These are phyloP conservation scores for Phyllosticta paracitricarpa DNA, from an alignment of 2,329 filamentous ascomycete species.

Conservation along the genomic window DNA sequence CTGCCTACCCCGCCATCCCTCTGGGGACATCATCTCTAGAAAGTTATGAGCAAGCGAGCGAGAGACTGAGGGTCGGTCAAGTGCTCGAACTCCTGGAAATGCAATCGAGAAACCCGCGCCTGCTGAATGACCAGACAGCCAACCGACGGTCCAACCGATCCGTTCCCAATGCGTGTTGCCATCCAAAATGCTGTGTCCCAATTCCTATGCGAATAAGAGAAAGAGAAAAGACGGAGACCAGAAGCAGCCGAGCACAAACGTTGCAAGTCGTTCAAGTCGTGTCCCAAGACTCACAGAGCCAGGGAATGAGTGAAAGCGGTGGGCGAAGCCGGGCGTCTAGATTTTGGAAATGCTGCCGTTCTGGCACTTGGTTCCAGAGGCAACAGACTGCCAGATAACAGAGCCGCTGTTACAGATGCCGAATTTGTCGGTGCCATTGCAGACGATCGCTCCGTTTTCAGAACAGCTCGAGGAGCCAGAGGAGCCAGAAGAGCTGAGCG, in stretches of 20 bases:
- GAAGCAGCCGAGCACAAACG: neutral
- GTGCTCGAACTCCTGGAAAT: neutral
- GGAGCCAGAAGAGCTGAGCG: neutral
- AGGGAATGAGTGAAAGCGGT: neutral
- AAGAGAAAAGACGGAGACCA: neutral
- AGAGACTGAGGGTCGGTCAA: neutral
- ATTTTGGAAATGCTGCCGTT: slow-evolving; percentile 21
- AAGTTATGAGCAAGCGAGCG: neutral
- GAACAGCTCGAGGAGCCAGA: neutral
- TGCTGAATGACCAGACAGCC: neutral
- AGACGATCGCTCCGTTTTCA: slow-evolving; percentile 11
- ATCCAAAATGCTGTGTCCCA: neutral
- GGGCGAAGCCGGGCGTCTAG: neutral
- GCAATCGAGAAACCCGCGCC: neutral
- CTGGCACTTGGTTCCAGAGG: slow-evolving; percentile 25
- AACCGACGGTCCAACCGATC: neutral
- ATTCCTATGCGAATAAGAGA: neutral
- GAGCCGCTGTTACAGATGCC: slow-evolving; percentile 14
- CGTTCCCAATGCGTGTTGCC: neutral
- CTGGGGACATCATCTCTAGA: neutral
- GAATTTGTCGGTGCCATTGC: slow-evolving; percentile 11
- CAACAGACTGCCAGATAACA: slow-evolving; percentile 17
- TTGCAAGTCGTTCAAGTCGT: neutral
- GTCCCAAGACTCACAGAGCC: neutral
- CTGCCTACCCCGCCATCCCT: neutral